Evolutionary conservation across 2,329 filamentous ascomycete genomes (phyloP).

Genomic region (Fusarium phyllophilum): DNA sequence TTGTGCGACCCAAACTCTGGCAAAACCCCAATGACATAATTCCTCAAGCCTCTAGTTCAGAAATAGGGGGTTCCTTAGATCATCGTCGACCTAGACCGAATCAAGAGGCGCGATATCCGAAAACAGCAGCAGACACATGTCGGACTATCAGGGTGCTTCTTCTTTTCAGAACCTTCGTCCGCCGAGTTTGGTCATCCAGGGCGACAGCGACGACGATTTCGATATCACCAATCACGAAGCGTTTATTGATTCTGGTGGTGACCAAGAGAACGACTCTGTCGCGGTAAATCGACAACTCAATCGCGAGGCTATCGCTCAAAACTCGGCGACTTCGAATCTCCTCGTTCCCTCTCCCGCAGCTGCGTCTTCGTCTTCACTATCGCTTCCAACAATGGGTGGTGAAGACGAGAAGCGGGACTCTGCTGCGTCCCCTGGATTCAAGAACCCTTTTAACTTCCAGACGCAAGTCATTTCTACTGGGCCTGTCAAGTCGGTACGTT

Average conservation of each 20-base stretch:
- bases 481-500: slow-evolving; percentile 79
- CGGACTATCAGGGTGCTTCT: slow-evolving; percentile 36
- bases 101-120: slow-evolving; percentile 27
- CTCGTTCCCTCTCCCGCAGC: slow-evolving; percentile 27
- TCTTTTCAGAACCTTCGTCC: slow-evolving; percentile 37
- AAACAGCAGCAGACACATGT: slow-evolving; percentile 37
- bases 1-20: slow-evolving; percentile 8
- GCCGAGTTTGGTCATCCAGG: slow-evolving; percentile 41
- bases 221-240: not conserved
- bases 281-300: slow-evolving; percentile 23
- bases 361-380: slow-evolving; percentile 28
- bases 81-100: slow-evolving; percentile 19
- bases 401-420: slow-evolving; percentile 27
- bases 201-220: slow-evolving; percentile 33
- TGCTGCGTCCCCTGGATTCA: slow-evolving; percentile 45
- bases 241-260: slow-evolving; percentile 15
- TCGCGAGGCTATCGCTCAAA: slow-evolving; percentile 30
- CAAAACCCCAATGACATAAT: slow-evolving; percentile 3
- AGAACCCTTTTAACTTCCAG: slow-evolving; percentile 94
- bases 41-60: not conserved
- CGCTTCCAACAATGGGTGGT: slow-evolving; percentile 29
- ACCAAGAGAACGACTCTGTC: slow-evolving; percentile 15
- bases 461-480: slow-evolving; percentile 79
- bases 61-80: not conserved
- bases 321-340: slow-evolving; percentile 29